Conservation (phyloP, 345 rosid genomes). For the Citrus inodora region DNA sequence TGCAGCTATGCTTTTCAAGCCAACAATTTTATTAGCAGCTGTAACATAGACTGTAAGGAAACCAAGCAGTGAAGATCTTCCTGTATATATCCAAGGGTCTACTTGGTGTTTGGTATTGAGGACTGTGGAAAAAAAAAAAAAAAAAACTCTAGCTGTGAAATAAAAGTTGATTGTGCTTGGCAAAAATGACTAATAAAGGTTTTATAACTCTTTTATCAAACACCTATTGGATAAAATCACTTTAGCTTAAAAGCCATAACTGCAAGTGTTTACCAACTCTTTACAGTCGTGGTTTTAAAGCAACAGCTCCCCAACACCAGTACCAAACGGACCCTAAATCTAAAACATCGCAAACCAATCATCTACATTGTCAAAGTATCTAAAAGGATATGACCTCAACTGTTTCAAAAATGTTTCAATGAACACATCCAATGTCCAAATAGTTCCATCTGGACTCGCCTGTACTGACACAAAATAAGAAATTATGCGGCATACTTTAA, state of each 20-base stretch:
- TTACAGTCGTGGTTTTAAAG: no score
- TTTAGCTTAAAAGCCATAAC: no score
- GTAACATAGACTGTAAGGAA: conserved; percentile 51
- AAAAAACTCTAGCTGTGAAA: no score
- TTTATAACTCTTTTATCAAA: no score
- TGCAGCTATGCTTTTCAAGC: conserved; percentile 88
- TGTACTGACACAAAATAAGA: conserved; percentile 20
- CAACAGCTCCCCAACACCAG: no score
- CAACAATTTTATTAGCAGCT: conserved; percentile 54
- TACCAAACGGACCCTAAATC: no score
- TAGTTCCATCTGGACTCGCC: conserved; percentile 45
- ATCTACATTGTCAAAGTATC: conserved; percentile 7
- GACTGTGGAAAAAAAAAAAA: no score
- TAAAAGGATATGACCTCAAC: conserved; percentile 85
- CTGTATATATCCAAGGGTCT: not conserved
- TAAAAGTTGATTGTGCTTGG: no score
- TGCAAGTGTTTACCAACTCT: no score
- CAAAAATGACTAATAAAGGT: no score
- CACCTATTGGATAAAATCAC: no score
- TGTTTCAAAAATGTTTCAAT: conserved; percentile 44
- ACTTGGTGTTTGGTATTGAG: no score
- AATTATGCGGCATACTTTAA: not conserved
- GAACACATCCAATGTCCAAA: conserved; percentile 72
- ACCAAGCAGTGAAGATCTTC: conserved; percentile 7
- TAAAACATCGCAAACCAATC: not conserved